Evolutionary conservation across 306 rosid genomes (phyloP), one percentile per base, ranked within the genome.

Genomic region (Canavalia gladiata): DNA sequence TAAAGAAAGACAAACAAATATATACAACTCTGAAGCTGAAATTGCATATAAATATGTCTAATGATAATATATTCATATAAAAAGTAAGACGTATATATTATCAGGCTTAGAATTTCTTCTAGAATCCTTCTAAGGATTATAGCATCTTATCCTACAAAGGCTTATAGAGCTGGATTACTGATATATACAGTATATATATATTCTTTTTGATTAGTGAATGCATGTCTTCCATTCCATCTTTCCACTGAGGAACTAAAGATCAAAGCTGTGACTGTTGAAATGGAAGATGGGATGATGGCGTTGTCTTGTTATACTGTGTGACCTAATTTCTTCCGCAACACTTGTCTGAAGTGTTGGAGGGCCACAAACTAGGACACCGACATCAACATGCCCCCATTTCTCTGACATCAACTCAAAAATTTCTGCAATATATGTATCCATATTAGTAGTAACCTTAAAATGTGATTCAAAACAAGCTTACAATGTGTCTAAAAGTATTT

Each of bases 221-320:
- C 41, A 56, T 37, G 39, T 25, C 34, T 74, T 55, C 52, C 45
- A 70, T 70, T 4, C 55, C 67, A 68, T 45, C 70, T 74, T 82
- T n/a, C 39, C 25, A 52, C 45, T 45, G 9, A 6, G 67, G 47
- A 54, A 76, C 86, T 91, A 94, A 70, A 95, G 89, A 76, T 95
- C 97, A 79, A 95, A 95, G 83, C 99, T 93, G 18, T 95, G 99
- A 62, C 95, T 91, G 68, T 95, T 80, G 84, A 95, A 95, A 84
- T 95, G 99, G 85, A 91, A 95, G 82, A 95, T 89, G 37, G 97
- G 88, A 76, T 89, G 82, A 60, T 86, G 68, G 54, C 77, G 45
- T 75, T 88, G 83, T 79, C 97, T 91, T 64, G 78, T 80, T 3
- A 90, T 1, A 64, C 81, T 89, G 83, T 84, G 92, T 69, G 90